These are phyloP conservation scores for Leonotis leonurus DNA, from an alignment of 257 asterid species.

Conservation along the genomic window DNA sequence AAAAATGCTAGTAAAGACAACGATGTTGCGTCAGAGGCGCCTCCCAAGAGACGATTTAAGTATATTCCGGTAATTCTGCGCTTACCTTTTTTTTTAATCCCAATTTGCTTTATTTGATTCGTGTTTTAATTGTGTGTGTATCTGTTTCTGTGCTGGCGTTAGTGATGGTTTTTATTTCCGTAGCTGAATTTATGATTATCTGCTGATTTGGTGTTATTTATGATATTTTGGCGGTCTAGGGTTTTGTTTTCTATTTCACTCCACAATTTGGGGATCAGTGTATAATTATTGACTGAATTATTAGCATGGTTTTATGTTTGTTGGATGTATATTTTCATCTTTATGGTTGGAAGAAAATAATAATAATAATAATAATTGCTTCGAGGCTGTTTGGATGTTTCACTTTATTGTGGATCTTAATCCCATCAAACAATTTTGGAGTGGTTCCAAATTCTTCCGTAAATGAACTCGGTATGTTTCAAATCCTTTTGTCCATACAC, in stretches of 20 bases:
- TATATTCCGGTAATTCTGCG: slow-evolving; percentile 73
- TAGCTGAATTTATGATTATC: not conserved
- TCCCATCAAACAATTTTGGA: not conserved
- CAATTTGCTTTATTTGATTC: not conserved
- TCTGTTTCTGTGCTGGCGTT: not conserved
- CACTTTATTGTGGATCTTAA: not conserved
- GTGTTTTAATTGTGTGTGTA: not conserved
- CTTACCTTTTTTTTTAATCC: slow-evolving; percentile 9
- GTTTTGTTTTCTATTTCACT: slow-evolving; percentile 5
- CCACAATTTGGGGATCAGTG: slow-evolving; percentile 2
- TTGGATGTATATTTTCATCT: not conserved
- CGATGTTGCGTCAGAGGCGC: slow-evolving; percentile 41
- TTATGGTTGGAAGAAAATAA: not conserved
- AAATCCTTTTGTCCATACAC: not conserved
- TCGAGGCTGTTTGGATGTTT: no score
- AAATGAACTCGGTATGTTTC: no score
- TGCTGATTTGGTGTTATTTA: not conserved
- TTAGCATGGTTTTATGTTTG: not conserved
- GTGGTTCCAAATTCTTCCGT: not conserved
- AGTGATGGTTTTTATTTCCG: not conserved
- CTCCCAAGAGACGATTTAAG: slow-evolving; percentile 67
- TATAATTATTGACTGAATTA: not conserved
- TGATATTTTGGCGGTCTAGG: slow-evolving; percentile 8
- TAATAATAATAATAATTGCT: no score
- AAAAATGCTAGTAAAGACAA: slow-evolving; percentile 33